Evolutionary conservation across 192 early-diverging fungal species (phyloP).

Genomic region (Coemansia sp.): DNA sequence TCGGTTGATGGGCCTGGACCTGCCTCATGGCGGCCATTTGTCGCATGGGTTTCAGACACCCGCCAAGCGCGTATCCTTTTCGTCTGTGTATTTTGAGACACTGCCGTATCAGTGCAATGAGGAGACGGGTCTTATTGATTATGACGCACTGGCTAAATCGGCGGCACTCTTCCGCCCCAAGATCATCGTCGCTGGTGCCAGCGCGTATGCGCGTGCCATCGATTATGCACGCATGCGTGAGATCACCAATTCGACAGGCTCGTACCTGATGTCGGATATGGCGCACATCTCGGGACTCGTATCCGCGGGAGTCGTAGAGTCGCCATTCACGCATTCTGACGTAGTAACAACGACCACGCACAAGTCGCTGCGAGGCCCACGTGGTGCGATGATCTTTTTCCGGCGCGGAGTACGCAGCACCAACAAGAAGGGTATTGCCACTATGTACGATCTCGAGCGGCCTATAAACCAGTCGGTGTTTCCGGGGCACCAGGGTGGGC

Average conservation of each 20-base stretch:
- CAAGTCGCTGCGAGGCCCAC: conserved; percentile 97
- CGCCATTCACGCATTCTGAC: conserved; percentile 92
- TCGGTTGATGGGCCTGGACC: conserved; percentile 97
- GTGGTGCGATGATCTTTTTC: conserved; percentile 99
- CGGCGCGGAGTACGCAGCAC: conserved; percentile 86
- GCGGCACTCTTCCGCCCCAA: conserved; percentile 93
- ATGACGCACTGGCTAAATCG: conserved; percentile 81
- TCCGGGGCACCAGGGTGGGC: conserved; percentile 98
- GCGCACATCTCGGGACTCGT: conserved; percentile 95
- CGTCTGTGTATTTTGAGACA: conserved; percentile 96
- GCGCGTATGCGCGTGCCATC: conserved; percentile 93
- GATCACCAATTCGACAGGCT: conserved; percentile 82
- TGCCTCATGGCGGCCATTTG: conserved; percentile 97
- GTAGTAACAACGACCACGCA: conserved; percentile 99
- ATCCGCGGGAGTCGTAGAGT: conserved; percentile 83
- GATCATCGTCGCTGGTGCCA: conserved; percentile 94
- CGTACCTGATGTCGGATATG: conserved; percentile 97
- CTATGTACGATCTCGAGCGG: conserved; percentile 90
- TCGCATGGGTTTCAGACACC: conserved; percentile 98
- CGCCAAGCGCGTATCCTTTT: conserved; percentile 95
- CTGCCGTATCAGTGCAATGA: conserved; percentile 94
- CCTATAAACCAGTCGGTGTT: conserved; percentile 98
- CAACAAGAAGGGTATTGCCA: conserved; percentile 91
- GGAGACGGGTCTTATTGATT: conserved; percentile 90
- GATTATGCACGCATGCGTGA: conserved; percentile 79